Conservation (phyloP, 2,329 filamentous ascomycete species). For the Orbilia javanica region DNA sequence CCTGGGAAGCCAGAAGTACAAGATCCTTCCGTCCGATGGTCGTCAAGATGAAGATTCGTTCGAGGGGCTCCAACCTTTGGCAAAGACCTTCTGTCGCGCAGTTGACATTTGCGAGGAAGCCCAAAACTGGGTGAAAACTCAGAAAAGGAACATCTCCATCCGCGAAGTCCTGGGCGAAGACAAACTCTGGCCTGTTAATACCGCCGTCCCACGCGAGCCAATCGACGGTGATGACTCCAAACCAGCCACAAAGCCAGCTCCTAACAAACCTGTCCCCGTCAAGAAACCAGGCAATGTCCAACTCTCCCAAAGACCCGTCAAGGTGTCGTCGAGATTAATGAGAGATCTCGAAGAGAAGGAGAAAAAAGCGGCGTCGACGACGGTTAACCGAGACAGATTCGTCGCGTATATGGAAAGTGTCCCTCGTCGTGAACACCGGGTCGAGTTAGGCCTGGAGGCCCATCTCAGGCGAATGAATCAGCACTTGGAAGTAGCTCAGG, state of each 20-base stretch:
- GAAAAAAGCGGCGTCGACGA: neutral
- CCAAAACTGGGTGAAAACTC: slow-evolving; percentile 4
- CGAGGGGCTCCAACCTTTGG: neutral
- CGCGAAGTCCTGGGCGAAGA: slow-evolving; percentile 16
- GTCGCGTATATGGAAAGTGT: too few species aligned
- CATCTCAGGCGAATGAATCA: slow-evolving; percentile 37
- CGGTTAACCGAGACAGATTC: slow-evolving; percentile 16
- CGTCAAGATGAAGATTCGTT: neutral
- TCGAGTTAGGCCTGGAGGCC: slow-evolving; percentile 27
- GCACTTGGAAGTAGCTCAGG: slow-evolving; percentile 26
- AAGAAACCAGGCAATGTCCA: neutral
- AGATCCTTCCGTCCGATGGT: slow-evolving; percentile 3
- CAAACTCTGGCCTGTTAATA: neutral
- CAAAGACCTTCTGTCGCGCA: neutral
- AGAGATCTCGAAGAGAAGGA: neutral
- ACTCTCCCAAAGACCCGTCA: neutral
- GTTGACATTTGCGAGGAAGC: slow-evolving; percentile 43
- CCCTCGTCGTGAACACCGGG: too few species aligned
- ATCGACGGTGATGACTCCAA: neutral
- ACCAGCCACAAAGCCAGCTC: neutral
- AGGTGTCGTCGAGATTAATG: neutral
- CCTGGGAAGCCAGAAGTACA: slow-evolving; percentile 43
- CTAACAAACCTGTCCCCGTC: neutral
- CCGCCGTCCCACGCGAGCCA: neutral
- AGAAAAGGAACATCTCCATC: slow-evolving; percentile 10